Conservation (phyloP, 305 asterid genomes). For the Withania somnifera region DNA sequence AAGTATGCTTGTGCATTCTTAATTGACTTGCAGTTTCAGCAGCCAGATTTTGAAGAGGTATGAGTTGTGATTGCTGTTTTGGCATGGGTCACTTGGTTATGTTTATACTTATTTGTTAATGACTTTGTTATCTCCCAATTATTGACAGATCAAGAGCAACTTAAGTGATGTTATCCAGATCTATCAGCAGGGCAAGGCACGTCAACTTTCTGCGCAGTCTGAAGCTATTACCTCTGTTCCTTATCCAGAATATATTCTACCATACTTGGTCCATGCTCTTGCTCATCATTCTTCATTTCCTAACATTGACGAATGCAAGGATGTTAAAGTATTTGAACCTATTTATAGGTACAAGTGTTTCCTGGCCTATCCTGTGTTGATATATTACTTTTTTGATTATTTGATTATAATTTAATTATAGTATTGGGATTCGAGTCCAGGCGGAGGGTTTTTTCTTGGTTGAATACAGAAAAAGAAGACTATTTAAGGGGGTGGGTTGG, state of each 20-base stretch:
- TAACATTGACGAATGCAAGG: slow-evolving; percentile 70
- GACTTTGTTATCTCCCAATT: slow-evolving; percentile 15
- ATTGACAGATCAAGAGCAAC: slow-evolving; percentile 66
- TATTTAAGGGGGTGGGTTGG: background rate
- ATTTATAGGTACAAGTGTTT: slow-evolving; percentile 57
- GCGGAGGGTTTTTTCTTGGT: too few relatives aligned
- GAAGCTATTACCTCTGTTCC: slow-evolving; percentile 45
- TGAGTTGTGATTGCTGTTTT: slow-evolving; percentile 2
- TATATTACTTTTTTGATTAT: too few relatives aligned
- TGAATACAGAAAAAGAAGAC: too few relatives aligned
- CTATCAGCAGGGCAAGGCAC: slow-evolving; percentile 78
- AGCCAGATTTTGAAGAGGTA: slow-evolving; percentile 72
- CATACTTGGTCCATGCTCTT: slow-evolving; percentile 86
- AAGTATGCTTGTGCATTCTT: slow-evolving; percentile 88
- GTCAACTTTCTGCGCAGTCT: slow-evolving; percentile 52
- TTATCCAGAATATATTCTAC: slow-evolving; percentile 77
- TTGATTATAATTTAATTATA: too few relatives aligned
- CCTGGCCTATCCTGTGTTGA: too few relatives aligned
- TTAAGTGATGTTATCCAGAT: slow-evolving; percentile 82
- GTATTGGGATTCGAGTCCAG: too few relatives aligned
- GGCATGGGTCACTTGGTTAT: background rate
- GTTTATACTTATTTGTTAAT: slow-evolving; percentile 1
- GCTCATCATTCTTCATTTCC: slow-evolving; percentile 88
- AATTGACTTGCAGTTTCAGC: slow-evolving; percentile 50
- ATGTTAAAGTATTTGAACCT: slow-evolving; percentile 64